Base-by-base conservation (phyloP, 192 early-diverging fungal species). In the Backusella westeae region DNA sequence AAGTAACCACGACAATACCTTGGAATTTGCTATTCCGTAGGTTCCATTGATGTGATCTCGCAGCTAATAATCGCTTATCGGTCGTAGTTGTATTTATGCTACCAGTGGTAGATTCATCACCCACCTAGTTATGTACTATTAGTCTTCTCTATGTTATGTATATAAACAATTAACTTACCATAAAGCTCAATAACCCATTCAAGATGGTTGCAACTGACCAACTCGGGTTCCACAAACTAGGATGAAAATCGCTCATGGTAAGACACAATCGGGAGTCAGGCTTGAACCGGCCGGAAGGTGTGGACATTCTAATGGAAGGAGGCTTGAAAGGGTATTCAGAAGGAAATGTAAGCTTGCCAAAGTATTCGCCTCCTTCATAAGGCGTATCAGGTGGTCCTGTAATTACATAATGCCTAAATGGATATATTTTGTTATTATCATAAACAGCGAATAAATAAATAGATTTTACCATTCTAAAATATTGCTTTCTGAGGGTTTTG, bases 131-230 rank as follows among this genome's bases (percentile, higher is more conserved):
- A 39, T 26, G 29, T 23, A 26, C 23, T 3, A 69, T 10, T 0
- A 41, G 9, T 26, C 2, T 9, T 12, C n/a, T 19, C 0, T 12
- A 19, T 7, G 15, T 41, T 44, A 44, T 3, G 15, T 44, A 17
- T 44, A 17, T 14, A 17, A n/a, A 36, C 14, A 21, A 56, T 7
- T 6, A 34, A 65, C 65, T 71, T 56, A 96, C 93, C 98, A 99
- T 99, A 80, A 99, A 99, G 59, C 93, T 94, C 52, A 99, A 85
- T 71, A 98, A 83, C 17, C 98, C 98, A 68, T 93, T 98, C 52
- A 99, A 85, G 68, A 99, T 99, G 0, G 98, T 99, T 6, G 95
- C 83, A 10, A 99, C 98, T 73, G 93, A 95, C 98, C 98, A 98
- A 67, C 94, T 93, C 7, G 97, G 97, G 77, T 98, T 99, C 97